Percentiles rank a stretch among this genome's conserved stretches.
These are phyloP conservation scores for Penicillium manginii DNA, from an alignment of 495 filamentous ascomycete species.

Conservation along the genomic window DNA sequence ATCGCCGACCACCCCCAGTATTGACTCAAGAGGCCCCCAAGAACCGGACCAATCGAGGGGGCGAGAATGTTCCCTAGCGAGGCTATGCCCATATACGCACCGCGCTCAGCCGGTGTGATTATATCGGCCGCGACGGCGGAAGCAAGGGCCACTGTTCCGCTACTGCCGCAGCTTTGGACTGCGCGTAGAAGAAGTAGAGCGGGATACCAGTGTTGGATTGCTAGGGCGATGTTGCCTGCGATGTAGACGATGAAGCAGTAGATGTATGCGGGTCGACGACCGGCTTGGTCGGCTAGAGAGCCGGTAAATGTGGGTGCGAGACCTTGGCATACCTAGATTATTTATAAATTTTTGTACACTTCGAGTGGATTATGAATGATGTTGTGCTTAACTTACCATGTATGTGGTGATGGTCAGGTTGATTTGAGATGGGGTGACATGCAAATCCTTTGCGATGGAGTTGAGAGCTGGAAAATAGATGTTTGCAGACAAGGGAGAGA, in stretches of 20 bases:
- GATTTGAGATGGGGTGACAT: conserved; percentile 43
- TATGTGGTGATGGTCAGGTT: conserved; percentile 58
- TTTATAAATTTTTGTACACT: background rate
- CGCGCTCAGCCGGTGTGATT: conserved; percentile 48
- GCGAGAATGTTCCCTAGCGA: conserved; percentile 40
- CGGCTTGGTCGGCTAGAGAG: conserved; percentile 51
- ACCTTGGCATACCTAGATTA: conserved; percentile 49
- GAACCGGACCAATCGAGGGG: conserved; percentile 57
- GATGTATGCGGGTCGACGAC: conserved; percentile 54
- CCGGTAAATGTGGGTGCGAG: conserved; percentile 55
- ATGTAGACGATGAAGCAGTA: conserved; percentile 52
- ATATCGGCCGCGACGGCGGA: conserved; percentile 53
- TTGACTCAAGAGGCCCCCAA: conserved; percentile 65
- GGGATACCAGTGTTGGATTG: conserved; percentile 46
- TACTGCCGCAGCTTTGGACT: conserved; percentile 54
- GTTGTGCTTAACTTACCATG: conserved; percentile 33
- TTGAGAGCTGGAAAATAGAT: conserved; percentile 56
- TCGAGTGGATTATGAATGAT: too few species aligned
- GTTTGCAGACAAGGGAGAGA: conserved; percentile 47
- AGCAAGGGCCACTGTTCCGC: conserved; percentile 49
- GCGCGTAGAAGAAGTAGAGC: conserved; percentile 51
- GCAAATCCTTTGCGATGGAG: conserved; percentile 40
- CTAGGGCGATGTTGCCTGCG: conserved; percentile 49
- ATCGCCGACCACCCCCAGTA: conserved; percentile 72
- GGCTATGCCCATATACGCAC: conserved; percentile 49